Evolutionary conservation across 2,329 filamentous ascomycete species (phyloP).

Genomic region (Aspergillus fructus): DNA sequence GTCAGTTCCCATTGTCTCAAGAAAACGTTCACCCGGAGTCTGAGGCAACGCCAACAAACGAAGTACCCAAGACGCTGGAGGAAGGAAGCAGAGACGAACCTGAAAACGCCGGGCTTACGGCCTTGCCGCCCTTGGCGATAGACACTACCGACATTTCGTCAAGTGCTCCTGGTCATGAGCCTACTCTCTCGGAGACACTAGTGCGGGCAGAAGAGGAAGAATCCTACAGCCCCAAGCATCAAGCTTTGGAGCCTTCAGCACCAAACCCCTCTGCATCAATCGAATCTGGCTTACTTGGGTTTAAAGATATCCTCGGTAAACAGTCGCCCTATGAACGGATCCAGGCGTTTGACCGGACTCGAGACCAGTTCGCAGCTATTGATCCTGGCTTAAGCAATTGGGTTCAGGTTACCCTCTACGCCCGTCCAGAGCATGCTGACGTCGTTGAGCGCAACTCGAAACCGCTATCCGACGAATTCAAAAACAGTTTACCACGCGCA

Average conservation of each 20-base stretch:
- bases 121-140: conserved; percentile 26
- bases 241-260: conserved; percentile 8
- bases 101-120: conserved; percentile 33
- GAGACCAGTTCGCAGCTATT: conserved; percentile 67
- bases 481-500: conserved; percentile 30
- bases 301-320: conserved; percentile 76
- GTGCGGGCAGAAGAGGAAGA: conserved; percentile 10
- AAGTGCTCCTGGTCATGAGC: conserved; percentile 13
- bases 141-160: conserved; percentile 19
- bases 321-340: conserved; percentile 67
- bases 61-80: conserved; percentile 10
- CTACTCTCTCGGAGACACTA: conserved; percentile 10
- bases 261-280: conserved; percentile 18
- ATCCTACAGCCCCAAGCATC: conserved; percentile 8
- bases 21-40: conserved; percentile 13
- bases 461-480: conserved; percentile 29
- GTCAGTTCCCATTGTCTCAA: conserved; percentile 23
- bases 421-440: conserved; percentile 55
- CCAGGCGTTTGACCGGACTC: conserved; percentile 69
- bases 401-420: conserved; percentile 51
- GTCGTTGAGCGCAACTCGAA: conserved; percentile 38
- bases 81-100: conserved; percentile 3
- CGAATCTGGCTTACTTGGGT: conserved; percentile 53
- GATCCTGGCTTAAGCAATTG: conserved; percentile 72
- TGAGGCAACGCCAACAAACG: conserved; percentile 8